phyloP scores from a whole-genome alignment of 352 stramenopile genomes.

The Phytophthora pinifolia region DNA sequence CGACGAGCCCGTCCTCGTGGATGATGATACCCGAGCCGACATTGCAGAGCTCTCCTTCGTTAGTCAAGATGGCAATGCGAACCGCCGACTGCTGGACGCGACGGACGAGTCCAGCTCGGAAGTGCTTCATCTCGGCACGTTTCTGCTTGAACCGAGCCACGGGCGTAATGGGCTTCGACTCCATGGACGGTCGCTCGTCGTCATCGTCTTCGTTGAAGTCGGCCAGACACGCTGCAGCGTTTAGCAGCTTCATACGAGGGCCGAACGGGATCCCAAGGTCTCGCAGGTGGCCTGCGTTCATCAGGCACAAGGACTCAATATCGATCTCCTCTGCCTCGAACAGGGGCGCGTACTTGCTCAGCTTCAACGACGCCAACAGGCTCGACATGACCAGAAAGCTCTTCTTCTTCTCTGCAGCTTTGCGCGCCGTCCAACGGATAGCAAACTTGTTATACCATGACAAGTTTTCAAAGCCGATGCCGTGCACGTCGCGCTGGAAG shows the following conservation, averaged over 20 bases:
- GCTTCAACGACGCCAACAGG: conserved; percentile 68
- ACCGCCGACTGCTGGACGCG: conserved; percentile 86
- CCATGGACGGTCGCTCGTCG: conserved; percentile 67
- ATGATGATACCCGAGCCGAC: conserved; percentile 87
- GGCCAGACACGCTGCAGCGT: conserved; percentile 76
- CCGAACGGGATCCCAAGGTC: conserved; percentile 85
- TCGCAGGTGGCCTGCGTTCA: conserved; percentile 84
- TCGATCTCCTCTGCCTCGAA: conserved; percentile 90
- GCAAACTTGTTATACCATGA: conserved; percentile 87
- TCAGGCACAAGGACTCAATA: conserved; percentile 84
- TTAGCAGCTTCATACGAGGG: conserved; percentile 84
- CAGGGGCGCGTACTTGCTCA: conserved; percentile 84
- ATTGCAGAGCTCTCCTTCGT: conserved; percentile 84
- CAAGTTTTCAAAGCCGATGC: conserved; percentile 83
- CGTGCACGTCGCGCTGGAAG: conserved; percentile 86
- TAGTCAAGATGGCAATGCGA: conserved; percentile 83
- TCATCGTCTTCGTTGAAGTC: conserved; percentile 86
- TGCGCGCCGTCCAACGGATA: conserved; percentile 79
- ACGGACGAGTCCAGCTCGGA: conserved; percentile 79
- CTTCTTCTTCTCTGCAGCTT: conserved; percentile 88
- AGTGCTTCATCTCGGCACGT: conserved; percentile 84
- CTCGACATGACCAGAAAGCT: conserved; percentile 87
- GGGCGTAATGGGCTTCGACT: conserved; percentile 62
- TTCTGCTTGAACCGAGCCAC: conserved; percentile 83
- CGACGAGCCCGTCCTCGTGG: conserved; percentile 77